Conservation (phyloP, 2,329 filamentous ascomycete species). For the Aspergillus hortae region DNA sequence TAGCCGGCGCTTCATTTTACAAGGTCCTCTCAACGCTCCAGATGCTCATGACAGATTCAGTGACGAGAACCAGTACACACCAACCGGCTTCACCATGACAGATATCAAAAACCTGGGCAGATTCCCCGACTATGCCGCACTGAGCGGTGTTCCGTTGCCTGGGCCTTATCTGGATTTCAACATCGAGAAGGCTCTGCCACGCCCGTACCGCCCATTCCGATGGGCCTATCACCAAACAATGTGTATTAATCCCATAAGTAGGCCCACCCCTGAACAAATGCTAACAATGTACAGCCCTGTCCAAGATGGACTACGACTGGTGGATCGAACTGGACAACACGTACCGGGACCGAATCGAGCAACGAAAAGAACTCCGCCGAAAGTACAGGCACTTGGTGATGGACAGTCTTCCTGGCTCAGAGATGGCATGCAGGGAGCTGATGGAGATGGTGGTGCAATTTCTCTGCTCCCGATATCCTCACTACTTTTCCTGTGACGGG, state of each 20-base stretch:
- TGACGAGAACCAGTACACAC: constrained; percentile 46
- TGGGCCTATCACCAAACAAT: constrained; percentile 90
- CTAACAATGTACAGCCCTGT: constrained; percentile 55
- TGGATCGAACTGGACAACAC: constrained; percentile 83
- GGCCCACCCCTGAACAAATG: background rate
- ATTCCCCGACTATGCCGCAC: constrained; percentile 72
- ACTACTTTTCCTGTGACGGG: constrained; percentile 63
- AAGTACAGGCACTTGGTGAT: constrained; percentile 64
- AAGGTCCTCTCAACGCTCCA: background rate
- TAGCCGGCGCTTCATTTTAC: background rate
- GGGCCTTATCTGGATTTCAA: constrained; percentile 62
- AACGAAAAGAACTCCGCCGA: constrained; percentile 64
- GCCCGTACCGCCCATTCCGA: constrained; percentile 76
- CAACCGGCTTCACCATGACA: constrained; percentile 65
- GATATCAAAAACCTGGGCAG: constrained; percentile 69
- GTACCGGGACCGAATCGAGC: constrained; percentile 64
- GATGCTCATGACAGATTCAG: background rate
- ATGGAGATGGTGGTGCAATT: constrained; percentile 87
- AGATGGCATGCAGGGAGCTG: constrained; percentile 76
- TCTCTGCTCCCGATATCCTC: constrained; percentile 71
- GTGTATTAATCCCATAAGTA: constrained; percentile 59
- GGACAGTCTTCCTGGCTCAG: constrained; percentile 66
- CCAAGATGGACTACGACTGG: constrained; percentile 75
- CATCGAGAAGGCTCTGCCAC: constrained; percentile 62
- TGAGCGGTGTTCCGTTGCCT: constrained; percentile 73